phyloP scores from a whole-genome alignment of 228 moss, liverwort and hornwort genomes.

The Sphagnum magellanicum region DNA sequence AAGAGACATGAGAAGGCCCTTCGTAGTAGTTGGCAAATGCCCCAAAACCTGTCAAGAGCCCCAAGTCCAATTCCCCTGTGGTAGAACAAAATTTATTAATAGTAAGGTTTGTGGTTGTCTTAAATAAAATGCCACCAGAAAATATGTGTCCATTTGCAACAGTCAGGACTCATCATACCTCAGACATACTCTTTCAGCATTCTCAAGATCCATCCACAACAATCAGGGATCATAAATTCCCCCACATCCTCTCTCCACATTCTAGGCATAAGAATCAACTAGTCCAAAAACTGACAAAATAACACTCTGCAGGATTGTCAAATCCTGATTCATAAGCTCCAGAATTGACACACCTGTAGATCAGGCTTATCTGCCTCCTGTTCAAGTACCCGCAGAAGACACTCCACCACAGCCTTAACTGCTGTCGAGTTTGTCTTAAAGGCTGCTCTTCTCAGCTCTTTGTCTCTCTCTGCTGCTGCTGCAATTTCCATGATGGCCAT shows the following conservation, averaged over 20 bases:
- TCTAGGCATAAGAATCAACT: too few relatives aligned
- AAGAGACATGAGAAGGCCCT: neutral
- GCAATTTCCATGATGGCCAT: constrained; percentile 66
- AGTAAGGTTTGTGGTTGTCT: neutral
- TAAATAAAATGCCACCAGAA: neutral
- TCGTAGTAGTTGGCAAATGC: neutral
- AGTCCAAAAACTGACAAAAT: neutral
- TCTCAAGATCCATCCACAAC: neutral
- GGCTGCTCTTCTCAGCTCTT: constrained; percentile 47
- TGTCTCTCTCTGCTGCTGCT: constrained; percentile 39
- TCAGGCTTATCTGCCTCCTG: constrained; percentile 24
- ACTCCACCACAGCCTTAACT: constrained; percentile 49
- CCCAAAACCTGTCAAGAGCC: neutral
- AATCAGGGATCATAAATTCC: neutral
- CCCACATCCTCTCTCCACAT: too few relatives aligned
- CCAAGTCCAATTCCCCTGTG: neutral
- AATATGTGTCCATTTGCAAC: neutral
- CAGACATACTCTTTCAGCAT: neutral
- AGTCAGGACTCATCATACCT: neutral
- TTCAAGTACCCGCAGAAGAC: constrained; percentile 37
- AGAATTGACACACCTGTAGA: constrained; percentile 6
- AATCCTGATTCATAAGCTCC: neutral
- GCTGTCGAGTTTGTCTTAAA: constrained; percentile 63
- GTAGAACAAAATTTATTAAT: neutral
- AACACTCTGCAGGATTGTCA: neutral